phyloP scores from a whole-genome alignment of 257 asterid genomes.

The Jaltomata sinuosa region DNA sequence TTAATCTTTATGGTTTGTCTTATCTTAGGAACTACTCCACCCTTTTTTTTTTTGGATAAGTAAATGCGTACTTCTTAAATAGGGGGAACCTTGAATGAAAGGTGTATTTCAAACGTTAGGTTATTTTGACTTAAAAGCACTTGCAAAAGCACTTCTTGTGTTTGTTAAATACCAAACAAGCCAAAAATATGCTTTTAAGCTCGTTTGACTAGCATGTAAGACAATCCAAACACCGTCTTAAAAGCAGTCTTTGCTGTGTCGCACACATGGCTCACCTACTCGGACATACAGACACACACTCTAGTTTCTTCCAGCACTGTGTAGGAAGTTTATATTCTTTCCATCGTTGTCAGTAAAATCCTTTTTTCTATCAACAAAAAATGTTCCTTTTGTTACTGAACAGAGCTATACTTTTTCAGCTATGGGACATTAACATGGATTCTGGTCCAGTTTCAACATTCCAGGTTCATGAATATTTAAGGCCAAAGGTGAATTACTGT shows the following conservation, averaged over 20 bases:
- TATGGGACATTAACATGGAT: conserved; percentile 90
- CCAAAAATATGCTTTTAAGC: neutral
- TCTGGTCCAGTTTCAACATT: conserved; percentile 80
- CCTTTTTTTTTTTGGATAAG: neutral
- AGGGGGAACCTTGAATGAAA: neutral
- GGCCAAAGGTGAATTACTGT: conserved; percentile 58
- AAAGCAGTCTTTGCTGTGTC: neutral
- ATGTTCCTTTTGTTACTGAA: neutral
- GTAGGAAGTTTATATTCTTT: neutral
- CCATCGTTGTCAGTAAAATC: neutral
- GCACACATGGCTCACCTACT: neutral
- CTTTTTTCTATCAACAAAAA: neutral
- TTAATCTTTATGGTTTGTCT: neutral
- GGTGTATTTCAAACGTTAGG: neutral
- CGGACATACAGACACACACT: neutral
- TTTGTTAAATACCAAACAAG: neutral
- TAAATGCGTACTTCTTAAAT: neutral
- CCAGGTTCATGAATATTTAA: conserved; percentile 81
- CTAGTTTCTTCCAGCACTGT: neutral
- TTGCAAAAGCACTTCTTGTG: neutral
- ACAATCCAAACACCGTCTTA: neutral
- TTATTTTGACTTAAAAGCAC: neutral
- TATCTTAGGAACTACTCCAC: neutral
- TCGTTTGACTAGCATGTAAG: neutral
- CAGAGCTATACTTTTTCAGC: conserved; percentile 24